A percentile compares a stretch with the other conserved stretches of the same genome.
These are phyloP conservation scores for Thelephora ganbajun DNA, from an alignment of 768 basidiomycete species.

Conservation along the genomic window DNA sequence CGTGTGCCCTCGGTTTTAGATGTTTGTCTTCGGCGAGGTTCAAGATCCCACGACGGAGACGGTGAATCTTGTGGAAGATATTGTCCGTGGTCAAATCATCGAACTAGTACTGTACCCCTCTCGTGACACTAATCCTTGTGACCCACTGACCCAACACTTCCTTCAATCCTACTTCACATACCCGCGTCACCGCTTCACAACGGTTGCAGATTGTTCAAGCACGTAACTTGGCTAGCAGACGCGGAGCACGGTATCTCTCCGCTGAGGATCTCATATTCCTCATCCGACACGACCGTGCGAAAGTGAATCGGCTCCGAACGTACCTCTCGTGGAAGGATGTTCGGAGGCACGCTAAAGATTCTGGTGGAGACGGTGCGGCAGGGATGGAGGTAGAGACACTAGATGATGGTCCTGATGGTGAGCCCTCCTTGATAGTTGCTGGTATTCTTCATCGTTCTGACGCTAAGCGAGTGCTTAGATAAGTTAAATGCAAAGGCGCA, in stretches of 20 bases:
- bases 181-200: slow-evolving; percentile 2
- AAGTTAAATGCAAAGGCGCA: slow-evolving; percentile 74
- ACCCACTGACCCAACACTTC: not conserved
- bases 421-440: slow-evolving; percentile 8
- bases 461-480: slow-evolving; percentile 27
- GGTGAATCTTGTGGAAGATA: slow-evolving; percentile 90
- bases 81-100: slow-evolving; percentile 79
- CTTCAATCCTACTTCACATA: not conserved
- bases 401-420: slow-evolving; percentile 76
- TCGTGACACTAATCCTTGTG: not conserved
- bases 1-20: slow-evolving; percentile 29
- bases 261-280: slow-evolving; percentile 95
- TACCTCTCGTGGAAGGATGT: slow-evolving; percentile 98
- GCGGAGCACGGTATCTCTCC: slow-evolving; percentile 74
- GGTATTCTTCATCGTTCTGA: not conserved
- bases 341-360: slow-evolving; percentile 86
- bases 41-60: slow-evolving; percentile 82
- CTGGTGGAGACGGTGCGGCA: slow-evolving; percentile 66
- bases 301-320: slow-evolving; percentile 84
- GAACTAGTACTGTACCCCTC: slow-evolving; percentile 46
- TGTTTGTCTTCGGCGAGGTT: slow-evolving; percentile 96
- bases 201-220: slow-evolving; percentile 71
- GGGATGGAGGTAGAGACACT: slow-evolving; percentile 73
- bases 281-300: slow-evolving; percentile 86
- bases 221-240: slow-evolving; percentile 64